Evolutionary conservation across 768 basidiomycete genomes (phyloP).

Genomic region (Rubroboletus pulcherrimus): DNA sequence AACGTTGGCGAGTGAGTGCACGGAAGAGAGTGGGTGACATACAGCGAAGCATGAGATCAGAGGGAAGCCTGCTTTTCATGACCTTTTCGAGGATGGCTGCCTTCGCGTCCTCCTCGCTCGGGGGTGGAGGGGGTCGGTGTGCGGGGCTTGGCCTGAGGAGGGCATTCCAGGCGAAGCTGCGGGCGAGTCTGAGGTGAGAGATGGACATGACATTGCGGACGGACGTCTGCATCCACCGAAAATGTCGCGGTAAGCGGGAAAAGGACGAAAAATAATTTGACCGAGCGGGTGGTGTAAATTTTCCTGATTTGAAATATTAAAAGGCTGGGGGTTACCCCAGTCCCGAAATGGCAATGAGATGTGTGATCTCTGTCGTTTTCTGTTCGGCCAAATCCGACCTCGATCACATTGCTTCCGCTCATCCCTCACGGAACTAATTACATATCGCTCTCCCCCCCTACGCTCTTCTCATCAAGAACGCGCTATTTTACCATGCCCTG

Average conservation of each 20-base stretch:
- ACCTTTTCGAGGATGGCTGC: slow-evolving; percentile 78
- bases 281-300: background rate
- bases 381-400: slow-evolving; percentile 25
- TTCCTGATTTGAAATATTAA: slow-evolving; percentile 19
- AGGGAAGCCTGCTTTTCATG: slow-evolving; percentile 82
- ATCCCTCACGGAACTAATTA: slow-evolving; percentile 47
- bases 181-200: background rate
- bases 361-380: background rate
- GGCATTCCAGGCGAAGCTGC: slow-evolving; percentile 28
- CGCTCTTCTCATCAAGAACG: slow-evolving; percentile 38
- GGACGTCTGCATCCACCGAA: slow-evolving; percentile 33
- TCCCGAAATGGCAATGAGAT: background rate
- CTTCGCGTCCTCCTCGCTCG: slow-evolving; percentile 66
- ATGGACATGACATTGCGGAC: slow-evolving; percentile 37
- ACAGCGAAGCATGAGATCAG: slow-evolving; percentile 91
- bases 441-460: slow-evolving; percentile 44
- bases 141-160: slow-evolving; percentile 9
- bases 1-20: slow-evolving; percentile 8
- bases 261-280: slow-evolving; percentile 24
- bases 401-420: slow-evolving; percentile 16
- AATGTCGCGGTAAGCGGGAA: slow-evolving; percentile 6
- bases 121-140: slow-evolving; percentile 19
- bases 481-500: slow-evolving; percentile 52
- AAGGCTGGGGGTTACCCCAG: slow-evolving; percentile 19
- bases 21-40: slow-evolving; percentile 34